Evolutionary conservation across 768 basidiomycete species (phyloP).

Genomic region (Pleurotus tuber-regium): DNA sequence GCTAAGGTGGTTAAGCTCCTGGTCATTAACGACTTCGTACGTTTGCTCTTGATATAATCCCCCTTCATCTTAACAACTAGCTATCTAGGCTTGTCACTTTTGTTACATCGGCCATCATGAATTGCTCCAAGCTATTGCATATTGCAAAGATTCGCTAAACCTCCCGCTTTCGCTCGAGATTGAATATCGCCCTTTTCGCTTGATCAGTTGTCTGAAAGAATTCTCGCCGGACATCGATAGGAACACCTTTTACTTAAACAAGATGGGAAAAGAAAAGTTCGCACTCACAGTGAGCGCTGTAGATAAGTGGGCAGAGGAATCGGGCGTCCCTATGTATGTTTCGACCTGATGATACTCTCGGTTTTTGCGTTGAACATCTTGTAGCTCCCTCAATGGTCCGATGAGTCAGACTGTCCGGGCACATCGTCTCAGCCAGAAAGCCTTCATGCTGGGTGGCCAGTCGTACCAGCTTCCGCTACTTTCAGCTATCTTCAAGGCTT

Average conservation of each 20-base stretch:
- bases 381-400: slow-evolving; percentile 46
- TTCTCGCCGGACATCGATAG: slow-evolving; percentile 37
- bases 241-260: slow-evolving; percentile 38
- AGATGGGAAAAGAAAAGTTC: slow-evolving; percentile 53
- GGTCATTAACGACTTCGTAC: slow-evolving; percentile 63
- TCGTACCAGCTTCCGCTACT: slow-evolving; percentile 55
- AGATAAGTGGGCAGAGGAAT: slow-evolving; percentile 50
- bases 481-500: slow-evolving; percentile 60
- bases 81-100: slow-evolving; percentile 43
- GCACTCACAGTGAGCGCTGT: slow-evolving; percentile 44
- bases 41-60: slow-evolving; percentile 32
- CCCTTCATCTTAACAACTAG: background rate
- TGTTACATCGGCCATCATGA: slow-evolving; percentile 55
- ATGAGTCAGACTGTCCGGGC: slow-evolving; percentile 66
- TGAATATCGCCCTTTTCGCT: slow-evolving; percentile 51
- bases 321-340: slow-evolving; percentile 57
- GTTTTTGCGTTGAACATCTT: background rate
- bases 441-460: slow-evolving; percentile 61
- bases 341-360: background rate
- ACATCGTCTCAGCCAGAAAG: slow-evolving; percentile 72
- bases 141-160: slow-evolving; percentile 44
- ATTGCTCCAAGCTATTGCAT: slow-evolving; percentile 45
- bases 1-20: slow-evolving; percentile 54
- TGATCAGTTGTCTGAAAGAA: slow-evolving; percentile 40
- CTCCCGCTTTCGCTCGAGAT: slow-evolving; percentile 50